Conservation (phyloP, 768 basidiomycete genomes). For the Antrodiella citrinella region DNA sequence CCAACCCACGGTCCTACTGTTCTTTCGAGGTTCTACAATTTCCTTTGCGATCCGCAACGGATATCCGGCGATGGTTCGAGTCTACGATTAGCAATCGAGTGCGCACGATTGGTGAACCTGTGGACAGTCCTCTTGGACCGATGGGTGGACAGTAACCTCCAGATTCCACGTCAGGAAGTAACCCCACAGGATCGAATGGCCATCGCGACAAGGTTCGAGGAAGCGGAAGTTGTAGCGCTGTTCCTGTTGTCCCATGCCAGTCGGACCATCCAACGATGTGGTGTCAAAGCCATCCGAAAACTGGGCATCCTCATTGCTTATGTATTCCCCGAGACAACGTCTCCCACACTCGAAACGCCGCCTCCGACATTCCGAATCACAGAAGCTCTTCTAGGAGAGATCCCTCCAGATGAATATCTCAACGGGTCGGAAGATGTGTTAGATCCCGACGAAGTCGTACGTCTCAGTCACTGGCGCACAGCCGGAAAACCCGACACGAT, state of each 20-base stretch:
- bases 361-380: constrained; percentile 33
- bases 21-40: constrained; percentile 55
- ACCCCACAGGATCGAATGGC: constrained; percentile 33
- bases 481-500: constrained; percentile 47
- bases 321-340: constrained; percentile 27
- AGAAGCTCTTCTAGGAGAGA: constrained; percentile 45
- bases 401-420: constrained; percentile 38
- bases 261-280: constrained; percentile 44
- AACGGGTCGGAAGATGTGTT: constrained; percentile 61
- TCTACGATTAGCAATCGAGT: constrained; percentile 57
- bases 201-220: constrained; percentile 40
- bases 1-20: constrained; percentile 45
- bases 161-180: constrained; percentile 29
- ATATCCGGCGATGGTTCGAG: constrained; percentile 59
- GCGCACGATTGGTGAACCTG: constrained; percentile 53
- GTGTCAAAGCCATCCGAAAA: constrained; percentile 55
- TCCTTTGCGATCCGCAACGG: constrained; percentile 63
- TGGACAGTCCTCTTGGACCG: constrained; percentile 69
- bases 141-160: constrained; percentile 50
- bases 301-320: constrained; percentile 42
- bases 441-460: constrained; percentile 48
- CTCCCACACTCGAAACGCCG: constrained; percentile 19
- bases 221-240: constrained; percentile 64
- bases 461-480: constrained; percentile 61
- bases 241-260: constrained; percentile 63